Evolutionary conservation across 768 basidiomycete genomes (phyloP).

Genomic region (Russula olivacea): DNA sequence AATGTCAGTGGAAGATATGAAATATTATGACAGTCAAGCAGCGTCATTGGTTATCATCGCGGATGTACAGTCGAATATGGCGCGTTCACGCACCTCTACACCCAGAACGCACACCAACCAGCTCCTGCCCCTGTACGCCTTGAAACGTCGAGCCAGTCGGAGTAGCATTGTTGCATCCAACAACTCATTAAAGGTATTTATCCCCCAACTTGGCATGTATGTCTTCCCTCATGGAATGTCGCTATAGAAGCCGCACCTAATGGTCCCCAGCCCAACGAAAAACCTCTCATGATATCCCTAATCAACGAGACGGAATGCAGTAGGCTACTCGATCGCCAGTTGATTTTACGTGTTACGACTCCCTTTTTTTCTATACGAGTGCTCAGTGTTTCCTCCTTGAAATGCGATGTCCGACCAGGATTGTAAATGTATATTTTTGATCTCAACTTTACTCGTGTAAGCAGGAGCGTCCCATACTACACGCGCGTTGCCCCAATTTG

Average conservation of each 20-base stretch:
- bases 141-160: conserved; percentile 11
- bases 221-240: background rate
- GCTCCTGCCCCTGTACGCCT: background rate
- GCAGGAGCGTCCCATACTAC: no score
- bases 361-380: background rate
- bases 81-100: background rate
- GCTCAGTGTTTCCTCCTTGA: background rate
- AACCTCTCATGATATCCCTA: background rate
- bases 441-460: no score
- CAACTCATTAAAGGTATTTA: conserved; percentile 8
- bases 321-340: background rate
- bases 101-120: background rate
- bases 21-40: no score
- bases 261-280: background rate
- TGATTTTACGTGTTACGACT: background rate
- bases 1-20: background rate
- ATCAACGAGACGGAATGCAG: background rate
- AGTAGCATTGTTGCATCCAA: background rate
- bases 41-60: background rate
- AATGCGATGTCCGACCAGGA: background rate
- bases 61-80: background rate
- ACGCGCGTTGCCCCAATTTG: background rate
- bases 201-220: background rate
- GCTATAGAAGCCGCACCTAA: conserved; percentile 1
- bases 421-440: background rate